These are phyloP conservation scores for Chaetomium sp. DNA, from an alignment of 2,329 filamentous ascomycete genomes.

Conservation along the genomic window DNA sequence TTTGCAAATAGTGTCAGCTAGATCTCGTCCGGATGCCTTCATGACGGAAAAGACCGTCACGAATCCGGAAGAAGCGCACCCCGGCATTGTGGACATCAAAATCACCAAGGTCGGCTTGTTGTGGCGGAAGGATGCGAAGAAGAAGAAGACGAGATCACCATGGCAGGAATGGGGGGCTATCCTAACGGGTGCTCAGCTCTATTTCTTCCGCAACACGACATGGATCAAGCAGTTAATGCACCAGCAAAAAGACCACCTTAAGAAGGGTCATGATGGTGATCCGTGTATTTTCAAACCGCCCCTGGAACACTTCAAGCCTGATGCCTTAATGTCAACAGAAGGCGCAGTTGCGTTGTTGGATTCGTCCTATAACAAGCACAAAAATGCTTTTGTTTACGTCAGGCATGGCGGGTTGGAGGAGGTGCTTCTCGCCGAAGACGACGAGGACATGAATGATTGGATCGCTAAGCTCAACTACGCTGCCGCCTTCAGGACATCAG, in stretches of 20 bases:
- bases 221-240: constrained; percentile 91
- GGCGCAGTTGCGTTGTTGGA: constrained; percentile 86
- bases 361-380: constrained; percentile 85
- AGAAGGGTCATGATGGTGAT: constrained; percentile 64
- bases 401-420: constrained; percentile 83
- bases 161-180: constrained; percentile 99
- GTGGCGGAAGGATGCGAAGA: constrained; percentile 92
- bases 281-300: constrained; percentile 88
- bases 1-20: constrained; percentile 87
- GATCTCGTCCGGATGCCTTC: constrained; percentile 91
- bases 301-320: constrained; percentile 85
- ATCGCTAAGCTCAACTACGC: constrained; percentile 93
- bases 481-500: constrained; percentile 85
- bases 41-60: constrained; percentile 79
- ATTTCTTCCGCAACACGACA: constrained; percentile 87
- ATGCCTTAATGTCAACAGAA: constrained; percentile 87
- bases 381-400: constrained; percentile 88
- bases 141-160: constrained; percentile 86
- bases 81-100: constrained; percentile 93
- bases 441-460: constrained; percentile 94
- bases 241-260: constrained; percentile 78
- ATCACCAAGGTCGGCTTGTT: constrained; percentile 91
- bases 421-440: constrained; percentile 81
- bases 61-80: constrained; percentile 80
- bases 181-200: constrained; percentile 91